Conservation (phyloP, 495 filamentous ascomycete genomes). For the Neurospora tetraspora region DNA sequence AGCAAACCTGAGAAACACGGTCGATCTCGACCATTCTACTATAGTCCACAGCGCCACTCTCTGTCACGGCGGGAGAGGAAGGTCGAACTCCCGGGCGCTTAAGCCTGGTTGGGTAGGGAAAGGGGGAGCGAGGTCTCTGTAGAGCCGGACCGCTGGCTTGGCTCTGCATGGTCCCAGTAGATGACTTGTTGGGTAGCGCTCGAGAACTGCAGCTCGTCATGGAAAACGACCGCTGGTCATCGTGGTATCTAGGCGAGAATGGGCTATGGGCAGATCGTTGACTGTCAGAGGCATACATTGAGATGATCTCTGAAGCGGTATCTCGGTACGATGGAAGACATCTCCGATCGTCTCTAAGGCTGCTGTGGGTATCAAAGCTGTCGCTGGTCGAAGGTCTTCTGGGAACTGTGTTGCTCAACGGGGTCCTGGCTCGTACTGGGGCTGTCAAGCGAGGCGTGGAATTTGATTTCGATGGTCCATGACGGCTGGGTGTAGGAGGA, state of each 20-base stretch:
- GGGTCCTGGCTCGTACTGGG: background rate
- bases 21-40: conserved; percentile 42
- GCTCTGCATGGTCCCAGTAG: conserved; percentile 42
- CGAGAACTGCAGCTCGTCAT: conserved; percentile 47
- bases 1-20: conserved; percentile 32
- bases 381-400: background rate
- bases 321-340: conserved; percentile 33
- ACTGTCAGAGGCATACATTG: conserved; percentile 37
- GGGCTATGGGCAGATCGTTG: conserved; percentile 30
- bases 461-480: background rate
- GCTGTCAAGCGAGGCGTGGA: background rate
- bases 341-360: conserved; percentile 18
- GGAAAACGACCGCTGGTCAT: conserved; percentile 45
- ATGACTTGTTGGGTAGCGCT: conserved; percentile 39
- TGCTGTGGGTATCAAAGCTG: background rate
- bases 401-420: background rate
- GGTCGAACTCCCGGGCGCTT: conserved; percentile 56
- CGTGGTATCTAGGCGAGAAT: conserved; percentile 27
- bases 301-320: conserved; percentile 35
- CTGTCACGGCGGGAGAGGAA: conserved; percentile 50
- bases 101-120: conserved; percentile 53
- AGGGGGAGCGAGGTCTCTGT: conserved; percentile 51
- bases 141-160: conserved; percentile 24
- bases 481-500: background rate
- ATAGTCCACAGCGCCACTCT: conserved; percentile 37